phyloP scores from a whole-genome alignment of 2,329 filamentous ascomycete species.

The Fusarium solani-melongenae region DNA sequence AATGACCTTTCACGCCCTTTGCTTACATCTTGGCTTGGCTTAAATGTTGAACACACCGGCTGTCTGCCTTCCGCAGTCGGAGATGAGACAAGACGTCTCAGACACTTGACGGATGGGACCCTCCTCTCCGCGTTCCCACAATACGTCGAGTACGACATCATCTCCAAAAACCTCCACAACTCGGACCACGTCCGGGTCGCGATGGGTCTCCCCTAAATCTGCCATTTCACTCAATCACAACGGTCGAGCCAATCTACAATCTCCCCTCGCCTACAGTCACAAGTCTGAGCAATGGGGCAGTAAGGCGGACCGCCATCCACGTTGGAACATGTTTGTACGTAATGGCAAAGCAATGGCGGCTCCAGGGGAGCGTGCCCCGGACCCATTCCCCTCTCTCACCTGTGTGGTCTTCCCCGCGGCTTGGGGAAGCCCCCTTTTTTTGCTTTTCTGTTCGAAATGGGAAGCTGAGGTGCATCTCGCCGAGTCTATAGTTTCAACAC shows the following conservation, averaged over 20 bases:
- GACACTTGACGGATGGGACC: not conserved
- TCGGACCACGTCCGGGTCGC: not conserved
- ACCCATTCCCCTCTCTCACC: not conserved
- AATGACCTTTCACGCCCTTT: not conserved
- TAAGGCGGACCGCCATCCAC: not conserved
- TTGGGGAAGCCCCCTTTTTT: not conserved
- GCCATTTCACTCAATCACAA: not conserved
- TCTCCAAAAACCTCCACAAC: not conserved
- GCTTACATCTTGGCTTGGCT: not conserved
- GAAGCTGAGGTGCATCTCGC: not conserved
- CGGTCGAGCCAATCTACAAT: not conserved
- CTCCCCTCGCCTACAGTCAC: not conserved
- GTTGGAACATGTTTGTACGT: conserved; percentile 26
- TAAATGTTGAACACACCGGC: not conserved
- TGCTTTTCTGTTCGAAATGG: not conserved
- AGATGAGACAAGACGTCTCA: not conserved
- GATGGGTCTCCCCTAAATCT: not conserved
- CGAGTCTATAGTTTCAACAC: not conserved
- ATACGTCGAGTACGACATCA: not conserved
- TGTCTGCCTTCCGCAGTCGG: not conserved
- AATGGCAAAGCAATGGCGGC: conserved; percentile 19
- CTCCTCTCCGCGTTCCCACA: not conserved
- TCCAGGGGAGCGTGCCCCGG: conserved; percentile 27
- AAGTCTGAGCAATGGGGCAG: not conserved
- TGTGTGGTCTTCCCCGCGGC: conserved; percentile 9